Evolutionary conservation across 768 basidiomycete genomes (phyloP), one percentile per base, ranked within the genome.

Genomic region (Rhodotorula toruloides): DNA sequence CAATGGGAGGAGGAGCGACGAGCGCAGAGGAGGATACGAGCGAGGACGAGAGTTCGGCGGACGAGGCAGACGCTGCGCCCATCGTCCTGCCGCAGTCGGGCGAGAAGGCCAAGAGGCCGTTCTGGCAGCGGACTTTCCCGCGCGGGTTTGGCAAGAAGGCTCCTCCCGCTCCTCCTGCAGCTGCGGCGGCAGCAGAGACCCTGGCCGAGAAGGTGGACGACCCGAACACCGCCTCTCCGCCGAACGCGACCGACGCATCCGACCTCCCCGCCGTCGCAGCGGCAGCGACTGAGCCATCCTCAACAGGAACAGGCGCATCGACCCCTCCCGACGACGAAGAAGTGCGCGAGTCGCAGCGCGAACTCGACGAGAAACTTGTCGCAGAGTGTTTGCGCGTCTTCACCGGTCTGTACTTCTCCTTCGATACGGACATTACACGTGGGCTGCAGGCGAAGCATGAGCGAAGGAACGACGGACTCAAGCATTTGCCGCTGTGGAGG

Each of bases 401-500:
- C 25, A 52, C 43, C 0, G 70, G 70, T 1, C 59, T 71, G 36
- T 64, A 64, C 65, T 64, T 63, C 42, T 67, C 62, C 13, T 42
- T 27, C 62, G 50, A 47, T 14, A 48, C 61, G 19, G 57, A 63
- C 65, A 61, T 70, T 21, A 62, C 63, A 21, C 64, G 53, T 43
- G 61, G 61, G 25, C n/a, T 67, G 22, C 61, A 63, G 29, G 31
- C 43, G 19, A 54, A 61, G 36, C 52, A 72, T 27, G 63, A 74
- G 52, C 9, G 43, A 32, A 44, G 42, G 21, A n/a, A 50, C 10
- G 42, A 48, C 1, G 39, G 40, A 11, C 6, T 46, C 21, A 44
- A 60, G 57, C 44, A 61, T 27, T 81, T 93, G 21, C 93, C 96
- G 0, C 81, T 97, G 7, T 97, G 94, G 92, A 83, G 91, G 34